phyloP scores from a whole-genome alignment of 2,329 filamentous ascomycete genomes.

The Rutstroemia sp. region DNA sequence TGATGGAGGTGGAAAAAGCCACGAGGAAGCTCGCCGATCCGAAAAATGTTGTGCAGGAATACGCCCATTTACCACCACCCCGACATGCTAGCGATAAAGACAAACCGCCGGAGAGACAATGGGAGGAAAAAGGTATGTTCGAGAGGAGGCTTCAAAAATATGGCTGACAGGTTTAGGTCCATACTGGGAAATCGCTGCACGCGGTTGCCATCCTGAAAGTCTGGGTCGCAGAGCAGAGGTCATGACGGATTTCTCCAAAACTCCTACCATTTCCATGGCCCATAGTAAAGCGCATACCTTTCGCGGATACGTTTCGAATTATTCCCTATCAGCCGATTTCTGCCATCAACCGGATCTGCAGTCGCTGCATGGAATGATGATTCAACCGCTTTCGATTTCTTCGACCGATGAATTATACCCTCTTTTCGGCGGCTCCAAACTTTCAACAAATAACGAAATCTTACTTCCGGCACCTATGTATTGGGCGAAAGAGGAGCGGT shows the following conservation, averaged over 20 bases:
- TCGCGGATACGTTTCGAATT: slow-evolving; percentile 34
- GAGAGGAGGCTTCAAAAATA: slow-evolving; percentile 34
- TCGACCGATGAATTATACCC: slow-evolving; percentile 49
- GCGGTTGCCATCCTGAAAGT: slow-evolving; percentile 56
- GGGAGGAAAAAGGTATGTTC: slow-evolving; percentile 22
- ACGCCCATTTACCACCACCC: slow-evolving; percentile 35
- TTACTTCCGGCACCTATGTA: slow-evolving; percentile 60
- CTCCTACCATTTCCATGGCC: slow-evolving; percentile 42
- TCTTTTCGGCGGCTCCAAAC: slow-evolving; percentile 54
- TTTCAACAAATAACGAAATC: slow-evolving; percentile 56
- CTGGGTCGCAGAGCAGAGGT: slow-evolving; percentile 44
- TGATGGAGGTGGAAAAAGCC: slow-evolving; percentile 41
- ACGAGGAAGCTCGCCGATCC: slow-evolving; percentile 45
- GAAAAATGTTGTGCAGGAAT: slow-evolving; percentile 44
- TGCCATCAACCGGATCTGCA: slow-evolving; percentile 47
- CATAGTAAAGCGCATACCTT: slow-evolving; percentile 34
- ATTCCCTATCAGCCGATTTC: slow-evolving; percentile 39
- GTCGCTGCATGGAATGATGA: slow-evolving; percentile 46
- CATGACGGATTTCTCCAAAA: slow-evolving; percentile 37
- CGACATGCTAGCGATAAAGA: background rate
- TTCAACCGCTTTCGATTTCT: slow-evolving; percentile 43
- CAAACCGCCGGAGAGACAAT: slow-evolving; percentile 8
- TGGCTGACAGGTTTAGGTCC: slow-evolving; percentile 37
- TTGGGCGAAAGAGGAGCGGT: slow-evolving; percentile 50
- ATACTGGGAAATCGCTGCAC: slow-evolving; percentile 52